Percentiles rank a stretch among this genome's conserved stretches.
Conservation (phyloP, 345 rosid genomes). For the Gossypium longicalyx region DNA sequence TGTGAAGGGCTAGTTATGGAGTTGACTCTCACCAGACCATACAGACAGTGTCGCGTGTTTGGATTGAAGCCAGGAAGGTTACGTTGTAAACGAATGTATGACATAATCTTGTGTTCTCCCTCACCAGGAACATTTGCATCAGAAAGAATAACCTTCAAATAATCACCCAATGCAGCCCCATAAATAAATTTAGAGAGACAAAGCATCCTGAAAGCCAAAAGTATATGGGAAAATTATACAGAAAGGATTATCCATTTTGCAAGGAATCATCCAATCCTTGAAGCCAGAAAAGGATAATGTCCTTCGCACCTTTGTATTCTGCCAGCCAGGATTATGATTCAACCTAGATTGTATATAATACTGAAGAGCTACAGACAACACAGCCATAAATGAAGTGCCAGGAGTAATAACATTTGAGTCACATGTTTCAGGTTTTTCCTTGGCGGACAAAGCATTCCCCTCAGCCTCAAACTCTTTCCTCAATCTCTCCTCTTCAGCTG, state of each 20-base stretch:
- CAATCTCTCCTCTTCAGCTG: slow-evolving; percentile 90
- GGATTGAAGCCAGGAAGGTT: slow-evolving; percentile 82
- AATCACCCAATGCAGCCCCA: slow-evolving; percentile 59
- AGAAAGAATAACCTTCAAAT: slow-evolving; percentile 94
- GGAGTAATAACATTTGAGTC: slow-evolving; percentile 99
- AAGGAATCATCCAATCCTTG: slow-evolving; percentile 47
- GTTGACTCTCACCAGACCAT: slow-evolving; percentile 68
- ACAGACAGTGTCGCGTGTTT: slow-evolving; percentile 90
- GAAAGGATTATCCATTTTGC: slow-evolving; percentile 47
- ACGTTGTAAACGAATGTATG: slow-evolving; percentile 84
- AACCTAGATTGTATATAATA: slow-evolving; percentile 81
- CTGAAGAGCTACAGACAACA: slow-evolving; percentile 83
- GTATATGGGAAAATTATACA: slow-evolving; percentile 27
- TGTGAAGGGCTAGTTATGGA: background rate
- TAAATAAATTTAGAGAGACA: slow-evolving; percentile 55
- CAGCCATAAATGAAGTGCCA: slow-evolving; percentile 91
- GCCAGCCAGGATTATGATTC: slow-evolving; percentile 83
- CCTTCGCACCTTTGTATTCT: slow-evolving; percentile 66
- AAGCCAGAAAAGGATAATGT: slow-evolving; percentile 24
- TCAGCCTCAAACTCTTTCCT: slow-evolving; percentile 73
- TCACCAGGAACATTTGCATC: slow-evolving; percentile 96
- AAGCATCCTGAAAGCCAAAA: slow-evolving; percentile 46
- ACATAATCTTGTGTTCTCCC: slow-evolving; percentile 99
- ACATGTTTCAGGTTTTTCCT: slow-evolving; percentile 72
- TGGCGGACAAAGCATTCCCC: slow-evolving; percentile 48